Evolutionary conservation across 2,329 filamentous ascomycete genomes (phyloP).

Genomic region (Lasiodiplodia sp.): DNA sequence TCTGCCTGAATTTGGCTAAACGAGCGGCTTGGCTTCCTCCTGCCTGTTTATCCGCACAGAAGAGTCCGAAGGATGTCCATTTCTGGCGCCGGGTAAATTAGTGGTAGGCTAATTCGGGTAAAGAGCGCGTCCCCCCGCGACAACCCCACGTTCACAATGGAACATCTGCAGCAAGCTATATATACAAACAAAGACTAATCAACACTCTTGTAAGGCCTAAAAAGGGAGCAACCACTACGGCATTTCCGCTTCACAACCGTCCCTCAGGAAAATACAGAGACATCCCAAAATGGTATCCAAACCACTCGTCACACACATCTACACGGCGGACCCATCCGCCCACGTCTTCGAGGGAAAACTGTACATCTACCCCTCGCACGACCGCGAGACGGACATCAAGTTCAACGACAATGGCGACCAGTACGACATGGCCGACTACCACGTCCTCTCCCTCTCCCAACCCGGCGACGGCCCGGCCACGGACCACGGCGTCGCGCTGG

Average conservation of each 20-base stretch:
- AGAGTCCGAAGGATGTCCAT: neutral
- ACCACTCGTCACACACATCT: constrained; percentile 76
- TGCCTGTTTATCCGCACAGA: constrained; percentile 42
- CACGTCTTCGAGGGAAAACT: constrained; percentile 79
- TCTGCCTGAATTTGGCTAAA: neutral
- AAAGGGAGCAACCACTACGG: neutral
- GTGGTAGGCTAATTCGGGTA: constrained; percentile 16
- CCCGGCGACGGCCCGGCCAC: constrained; percentile 64
- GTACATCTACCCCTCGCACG: constrained; percentile 84
- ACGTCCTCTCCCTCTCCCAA: constrained; percentile 72
- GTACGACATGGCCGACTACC: constrained; percentile 85
- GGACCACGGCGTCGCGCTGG: constrained; percentile 76
- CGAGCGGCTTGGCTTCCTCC: neutral
- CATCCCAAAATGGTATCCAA: constrained; percentile 33
- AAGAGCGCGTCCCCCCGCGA: constrained; percentile 4
- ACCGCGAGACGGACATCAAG: constrained; percentile 75
- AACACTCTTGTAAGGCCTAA: neutral
- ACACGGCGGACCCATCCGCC: constrained; percentile 81
- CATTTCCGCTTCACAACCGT: neutral
- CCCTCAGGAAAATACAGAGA: neutral
- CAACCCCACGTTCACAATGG: neutral
- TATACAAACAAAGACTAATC: neutral
- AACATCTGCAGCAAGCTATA: neutral
- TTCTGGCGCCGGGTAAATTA: constrained; percentile 9
- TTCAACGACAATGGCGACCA: constrained; percentile 88